A percentile compares a stretch with the other conserved stretches of the same genome.
phyloP scores from a whole-genome alignment of 2,329 filamentous ascomycete genomes.

The Trichoderma endophyticum region DNA sequence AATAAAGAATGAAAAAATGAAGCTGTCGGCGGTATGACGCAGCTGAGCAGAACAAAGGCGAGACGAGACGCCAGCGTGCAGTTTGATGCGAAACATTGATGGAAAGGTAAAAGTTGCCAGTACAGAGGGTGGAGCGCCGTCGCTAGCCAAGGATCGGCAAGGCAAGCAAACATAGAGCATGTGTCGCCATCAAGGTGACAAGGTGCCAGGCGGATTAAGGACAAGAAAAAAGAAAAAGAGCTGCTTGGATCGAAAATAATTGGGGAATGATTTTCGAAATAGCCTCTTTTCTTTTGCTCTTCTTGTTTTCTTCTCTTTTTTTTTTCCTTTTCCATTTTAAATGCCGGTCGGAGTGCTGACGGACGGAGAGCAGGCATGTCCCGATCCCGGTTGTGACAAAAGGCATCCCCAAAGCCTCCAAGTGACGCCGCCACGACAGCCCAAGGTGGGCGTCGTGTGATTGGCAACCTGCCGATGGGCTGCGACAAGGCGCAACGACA shows the following conservation, averaged over 20 bases:
- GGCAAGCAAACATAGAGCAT: conserved; percentile 12
- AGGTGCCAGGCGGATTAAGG: conserved; percentile 4
- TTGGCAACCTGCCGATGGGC: conserved; percentile 12
- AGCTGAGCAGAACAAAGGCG: not conserved
- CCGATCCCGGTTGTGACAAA: not conserved
- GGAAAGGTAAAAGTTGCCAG: not conserved
- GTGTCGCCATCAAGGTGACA: conserved; percentile 9
- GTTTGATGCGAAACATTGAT: not conserved
- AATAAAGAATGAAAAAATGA: not conserved
- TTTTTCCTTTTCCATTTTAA: not conserved
- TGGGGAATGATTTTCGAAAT: not conserved
- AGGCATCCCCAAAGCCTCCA: not conserved
- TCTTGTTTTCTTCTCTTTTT: not conserved
- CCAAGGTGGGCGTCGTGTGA: conserved; percentile 5
- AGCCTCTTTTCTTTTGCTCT: not conserved
- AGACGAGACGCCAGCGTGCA: not conserved
- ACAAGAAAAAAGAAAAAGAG: not conserved
- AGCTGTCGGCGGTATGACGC: not conserved
- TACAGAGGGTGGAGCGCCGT: conserved; percentile 10
- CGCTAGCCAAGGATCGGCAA: conserved; percentile 12
- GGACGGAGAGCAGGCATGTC: not conserved
- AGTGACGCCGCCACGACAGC: conserved; percentile 9
- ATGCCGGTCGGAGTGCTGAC: not conserved
- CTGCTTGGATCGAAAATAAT: not conserved
- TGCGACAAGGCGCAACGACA: conserved; percentile 7